Conservation (phyloP, 306 rosid genomes). For the Datisca glomerata region DNA sequence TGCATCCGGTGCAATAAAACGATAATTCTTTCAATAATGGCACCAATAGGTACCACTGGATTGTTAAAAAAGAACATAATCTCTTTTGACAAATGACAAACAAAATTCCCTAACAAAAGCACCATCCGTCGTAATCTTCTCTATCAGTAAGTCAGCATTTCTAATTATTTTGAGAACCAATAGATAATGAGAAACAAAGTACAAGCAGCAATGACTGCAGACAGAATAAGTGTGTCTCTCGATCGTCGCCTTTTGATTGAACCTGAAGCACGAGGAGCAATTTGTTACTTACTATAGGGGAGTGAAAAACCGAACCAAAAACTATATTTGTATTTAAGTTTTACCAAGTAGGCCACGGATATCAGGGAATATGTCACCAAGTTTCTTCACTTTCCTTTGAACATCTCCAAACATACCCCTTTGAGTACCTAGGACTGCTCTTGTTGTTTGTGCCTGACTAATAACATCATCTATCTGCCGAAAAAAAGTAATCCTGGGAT, state of each 20-base stretch:
- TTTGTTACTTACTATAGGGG: too few relatives aligned
- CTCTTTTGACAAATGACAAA: background rate
- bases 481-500: background rate
- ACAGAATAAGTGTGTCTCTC: conserved; percentile 78
- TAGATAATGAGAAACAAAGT: conserved; percentile 90
- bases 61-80: background rate
- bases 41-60: background rate
- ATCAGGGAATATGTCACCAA: conserved; percentile 78
- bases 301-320: too few relatives aligned
- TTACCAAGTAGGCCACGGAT: conserved; percentile 82
- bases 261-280: conserved; percentile 40
- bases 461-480: conserved; percentile 93
- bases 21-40: background rate
- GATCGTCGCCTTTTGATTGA: conserved; percentile 78
- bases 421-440: conserved; percentile 78
- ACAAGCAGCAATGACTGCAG: conserved; percentile 94
- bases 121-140: conserved; percentile 9
- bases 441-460: conserved; percentile 96
- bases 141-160: conserved; percentile 15
- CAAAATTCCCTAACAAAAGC: background rate
- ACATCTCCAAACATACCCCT: conserved; percentile 81
- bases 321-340: too few relatives aligned
- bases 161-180: conserved; percentile 80
- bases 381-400: conserved; percentile 86
- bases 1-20: too few relatives aligned